Evolutionary conservation across 441 rosid genomes (phyloP).

Genomic region (Melastoma candidum): DNA sequence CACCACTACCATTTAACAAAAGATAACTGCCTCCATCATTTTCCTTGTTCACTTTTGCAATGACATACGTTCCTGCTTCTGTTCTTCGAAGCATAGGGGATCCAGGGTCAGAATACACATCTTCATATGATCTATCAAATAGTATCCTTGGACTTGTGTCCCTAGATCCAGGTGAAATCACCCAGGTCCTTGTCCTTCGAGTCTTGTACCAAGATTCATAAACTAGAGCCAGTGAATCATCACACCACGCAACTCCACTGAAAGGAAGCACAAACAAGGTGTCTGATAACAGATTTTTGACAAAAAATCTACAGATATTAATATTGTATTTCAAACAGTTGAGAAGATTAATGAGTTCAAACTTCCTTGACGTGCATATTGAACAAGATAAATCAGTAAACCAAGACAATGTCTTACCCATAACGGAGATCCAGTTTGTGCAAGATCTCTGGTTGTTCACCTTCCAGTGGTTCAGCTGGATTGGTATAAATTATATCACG

Average conservation of each 20-base stretch:
- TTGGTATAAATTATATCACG: slow-evolving; percentile 82
- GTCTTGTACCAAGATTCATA: slow-evolving; percentile 97
- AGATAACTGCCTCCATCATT: slow-evolving; percentile 46
- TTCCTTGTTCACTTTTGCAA: slow-evolving; percentile 76
- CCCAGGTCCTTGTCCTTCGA: slow-evolving; percentile 77
- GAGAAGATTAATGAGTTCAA: too few species aligned
- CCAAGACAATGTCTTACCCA: slow-evolving; percentile 43
- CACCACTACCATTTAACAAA: slow-evolving; percentile 87
- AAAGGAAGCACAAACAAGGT: slow-evolving; percentile 11
- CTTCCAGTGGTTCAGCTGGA: slow-evolving; percentile 63
- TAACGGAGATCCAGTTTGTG: slow-evolving; percentile 94
- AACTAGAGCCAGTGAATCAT: slow-evolving; percentile 78
- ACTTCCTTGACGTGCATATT: too few species aligned
- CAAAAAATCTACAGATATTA: background rate
- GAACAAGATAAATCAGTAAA: background rate
- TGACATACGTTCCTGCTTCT: slow-evolving; percentile 58
- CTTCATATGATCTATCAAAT: slow-evolving; percentile 95
- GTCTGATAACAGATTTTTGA: background rate
- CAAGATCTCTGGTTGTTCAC: slow-evolving; percentile 64
- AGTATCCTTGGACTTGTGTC: slow-evolving; percentile 62
- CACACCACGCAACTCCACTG: slow-evolving; percentile 95
- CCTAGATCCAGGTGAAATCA: slow-evolving; percentile 62
- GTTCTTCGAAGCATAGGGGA: slow-evolving; percentile 93
- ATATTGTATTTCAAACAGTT: background rate
- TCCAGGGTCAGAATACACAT: slow-evolving; percentile 97